Conservation (phyloP, 768 basidiomycete species). For the Mycena chlorophos region DNA sequence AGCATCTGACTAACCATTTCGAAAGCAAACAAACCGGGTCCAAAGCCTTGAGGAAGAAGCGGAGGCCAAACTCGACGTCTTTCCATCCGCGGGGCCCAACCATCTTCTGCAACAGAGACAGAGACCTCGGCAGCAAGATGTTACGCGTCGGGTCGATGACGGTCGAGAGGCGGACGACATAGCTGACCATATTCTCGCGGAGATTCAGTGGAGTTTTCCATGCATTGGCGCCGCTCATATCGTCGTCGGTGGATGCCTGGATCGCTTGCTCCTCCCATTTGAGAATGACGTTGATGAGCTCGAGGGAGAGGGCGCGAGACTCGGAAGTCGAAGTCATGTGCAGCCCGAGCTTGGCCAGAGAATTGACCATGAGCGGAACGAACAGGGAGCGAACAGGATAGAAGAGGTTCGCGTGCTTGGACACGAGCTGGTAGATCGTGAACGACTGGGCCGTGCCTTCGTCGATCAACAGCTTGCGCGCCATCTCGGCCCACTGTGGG, state of each 20-base stretch:
- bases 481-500: constrained; percentile 83
- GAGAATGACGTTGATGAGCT: constrained; percentile 88
- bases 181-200: constrained; percentile 91
- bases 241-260: constrained; percentile 29
- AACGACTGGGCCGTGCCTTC: constrained; percentile 75
- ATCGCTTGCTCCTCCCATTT: constrained; percentile 84
- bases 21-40: constrained; percentile 59
- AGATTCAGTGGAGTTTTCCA: constrained; percentile 81
- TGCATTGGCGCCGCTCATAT: constrained; percentile 24
- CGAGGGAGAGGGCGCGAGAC: constrained; percentile 83
- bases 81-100: constrained; percentile 84
- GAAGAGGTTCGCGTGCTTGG: constrained; percentile 88
- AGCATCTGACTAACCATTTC: background rate
- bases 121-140: constrained; percentile 59
- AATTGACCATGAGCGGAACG: constrained; percentile 90
- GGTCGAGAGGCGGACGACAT: constrained; percentile 88
- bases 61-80: constrained; percentile 88
- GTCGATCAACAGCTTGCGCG: constrained; percentile 82
- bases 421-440: constrained; percentile 89
- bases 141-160: constrained; percentile 53
- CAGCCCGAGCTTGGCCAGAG: constrained; percentile 85
- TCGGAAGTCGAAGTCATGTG: constrained; percentile 69
- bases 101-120: constrained; percentile 71
- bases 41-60: constrained; percentile 84
- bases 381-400: constrained; percentile 92